Conservation (phyloP, 1,284 basidiomycete species). For the Kalmanozyma brasiliensis region DNA sequence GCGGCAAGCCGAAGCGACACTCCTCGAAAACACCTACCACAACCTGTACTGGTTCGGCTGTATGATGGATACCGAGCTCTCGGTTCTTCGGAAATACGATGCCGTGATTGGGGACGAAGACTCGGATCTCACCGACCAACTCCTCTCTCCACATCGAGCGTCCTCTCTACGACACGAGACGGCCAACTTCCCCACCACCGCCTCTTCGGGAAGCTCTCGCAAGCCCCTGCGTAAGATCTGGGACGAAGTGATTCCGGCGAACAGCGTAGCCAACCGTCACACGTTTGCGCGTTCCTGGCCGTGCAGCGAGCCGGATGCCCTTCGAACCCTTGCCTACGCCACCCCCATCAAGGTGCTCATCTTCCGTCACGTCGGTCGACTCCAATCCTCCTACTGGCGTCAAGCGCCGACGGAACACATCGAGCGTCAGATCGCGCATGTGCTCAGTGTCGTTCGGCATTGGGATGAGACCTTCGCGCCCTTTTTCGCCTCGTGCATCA, state of each 20-base stretch:
- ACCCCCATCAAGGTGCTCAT: slow-evolving; percentile 45
- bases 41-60: slow-evolving; percentile 36
- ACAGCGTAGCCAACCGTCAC: slow-evolving; percentile 24
- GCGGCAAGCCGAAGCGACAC: slow-evolving; percentile 19
- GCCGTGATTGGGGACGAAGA: slow-evolving; percentile 44
- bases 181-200: slow-evolving; percentile 1
- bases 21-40: slow-evolving; percentile 42
- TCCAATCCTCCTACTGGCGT: slow-evolving; percentile 41
- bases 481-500: slow-evolving; percentile 32
- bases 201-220: not conserved
- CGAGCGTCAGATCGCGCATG: slow-evolving; percentile 35
- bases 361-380: slow-evolving; percentile 40
- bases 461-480: slow-evolving; percentile 40
- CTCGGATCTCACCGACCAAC: slow-evolving; percentile 31
- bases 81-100: slow-evolving; percentile 36
- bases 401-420: slow-evolving; percentile 28
- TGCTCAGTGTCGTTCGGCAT: slow-evolving; percentile 28
- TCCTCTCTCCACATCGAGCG: slow-evolving; percentile 12
- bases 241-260: slow-evolving; percentile 39
- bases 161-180: slow-evolving; percentile 7
- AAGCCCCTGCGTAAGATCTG: slow-evolving; percentile 37
- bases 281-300: slow-evolving; percentile 39
- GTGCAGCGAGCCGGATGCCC: slow-evolving; percentile 28
- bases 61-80: slow-evolving; percentile 44
- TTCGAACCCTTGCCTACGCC: slow-evolving; percentile 28